Conservation (phyloP, 164 flowering plant genomes). For the Paratinospora sagittata region DNA sequence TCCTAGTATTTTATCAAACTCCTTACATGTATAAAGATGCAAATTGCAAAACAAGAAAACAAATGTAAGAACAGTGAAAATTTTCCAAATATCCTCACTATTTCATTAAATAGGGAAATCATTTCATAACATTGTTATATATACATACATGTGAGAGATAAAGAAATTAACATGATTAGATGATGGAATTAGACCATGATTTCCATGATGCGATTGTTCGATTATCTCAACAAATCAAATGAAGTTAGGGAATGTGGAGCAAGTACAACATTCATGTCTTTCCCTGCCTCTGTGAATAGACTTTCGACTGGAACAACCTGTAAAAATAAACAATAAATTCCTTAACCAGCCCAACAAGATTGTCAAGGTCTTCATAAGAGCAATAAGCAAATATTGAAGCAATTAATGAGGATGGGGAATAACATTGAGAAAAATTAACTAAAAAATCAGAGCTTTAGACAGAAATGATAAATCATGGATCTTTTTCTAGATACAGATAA, state of each 20-base stretch:
- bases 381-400: too few species aligned
- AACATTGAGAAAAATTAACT: too few species aligned
- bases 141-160: background rate
- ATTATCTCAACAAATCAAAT: slow-evolving; percentile 44
- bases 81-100: background rate
- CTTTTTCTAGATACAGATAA: too few species aligned
- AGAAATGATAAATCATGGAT: too few species aligned
- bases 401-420: too few species aligned
- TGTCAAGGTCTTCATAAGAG: too few species aligned
- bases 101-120: background rate
- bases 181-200: slow-evolving; percentile 2
- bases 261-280: slow-evolving; percentile 41
- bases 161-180: background rate
- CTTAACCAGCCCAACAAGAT: background rate
- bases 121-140: background rate
- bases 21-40: too few species aligned
- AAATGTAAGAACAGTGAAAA: background rate
- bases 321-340: background rate
- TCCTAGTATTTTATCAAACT: too few species aligned
- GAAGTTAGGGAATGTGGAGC: slow-evolving; percentile 64
- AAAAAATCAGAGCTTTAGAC: too few species aligned
- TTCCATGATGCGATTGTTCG: slow-evolving; percentile 14
- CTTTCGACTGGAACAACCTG: slow-evolving; percentile 48
- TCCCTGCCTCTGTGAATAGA: slow-evolving; percentile 33
- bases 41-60: too few species aligned